Evolutionary conservation across 495 filamentous ascomycete species (phyloP), one percentile per base, ranked within the genome.

Genomic region (Entonaema liquescens): DNA sequence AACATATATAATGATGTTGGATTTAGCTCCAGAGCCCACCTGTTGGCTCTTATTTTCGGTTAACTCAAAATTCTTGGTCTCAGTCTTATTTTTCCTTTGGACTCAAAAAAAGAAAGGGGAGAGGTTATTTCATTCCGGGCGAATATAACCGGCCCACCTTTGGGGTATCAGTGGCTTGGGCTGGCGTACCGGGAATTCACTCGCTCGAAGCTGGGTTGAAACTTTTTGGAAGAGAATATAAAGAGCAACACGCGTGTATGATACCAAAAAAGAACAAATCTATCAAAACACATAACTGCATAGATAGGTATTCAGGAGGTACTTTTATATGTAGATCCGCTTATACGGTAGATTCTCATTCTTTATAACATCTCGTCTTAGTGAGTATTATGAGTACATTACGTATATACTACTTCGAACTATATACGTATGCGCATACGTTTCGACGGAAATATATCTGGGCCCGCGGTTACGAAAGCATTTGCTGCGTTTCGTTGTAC

Each of bases 241-340:
- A 42, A 33, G 26, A 29, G 56, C 15, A 5, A 21, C 11, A 38
- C 33, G 36, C n/a, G 42, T 60, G 23, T 38, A 42, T 59, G 64
- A 67, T 67, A 60, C 56, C 64, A 67, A 49, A 59, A 33, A 33
- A 9, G 11, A 33, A 33, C 6, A 33, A 49, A 53, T 2, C 23
- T 0, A 53, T 29, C 25, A 26, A 50, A 50, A 12, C 17, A 26
- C 49, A 8, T 12, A 33, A 7, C 31, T 33, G 11, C 2, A 3
- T 31, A 31, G 3, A 3, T 31, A 31, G 29, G 29, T 31, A 31
- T 12, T 21, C 4, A 25, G n/a, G n/a, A 28, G 23, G 15, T 28
- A 28, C 5, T 2, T 28, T 25, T 52, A 50, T 9, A 15, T 52
- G 49, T 52, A 6, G 7, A 44, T 6, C 6, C 19, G 5, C 42